phyloP scores from a whole-genome alignment of 2,329 filamentous ascomycete species.

The Hypoxylon sp. region DNA sequence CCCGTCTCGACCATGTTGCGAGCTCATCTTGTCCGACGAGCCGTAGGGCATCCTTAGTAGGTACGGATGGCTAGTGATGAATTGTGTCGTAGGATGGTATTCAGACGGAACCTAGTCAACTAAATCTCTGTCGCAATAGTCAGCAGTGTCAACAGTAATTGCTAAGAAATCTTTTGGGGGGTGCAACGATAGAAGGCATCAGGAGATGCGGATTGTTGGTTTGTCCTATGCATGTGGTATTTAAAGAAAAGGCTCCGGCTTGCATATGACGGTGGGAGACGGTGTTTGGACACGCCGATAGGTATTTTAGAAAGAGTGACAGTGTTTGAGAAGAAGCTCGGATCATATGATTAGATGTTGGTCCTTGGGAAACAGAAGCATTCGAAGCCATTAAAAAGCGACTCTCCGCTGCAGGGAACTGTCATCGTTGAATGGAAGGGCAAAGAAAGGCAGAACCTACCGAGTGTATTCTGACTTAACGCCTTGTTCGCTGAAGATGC shows the following conservation, averaged over 20 bases:
- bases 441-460: not conserved
- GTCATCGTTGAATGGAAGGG: not conserved
- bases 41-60: conserved; percentile 26
- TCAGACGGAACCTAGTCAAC: not conserved
- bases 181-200: not conserved
- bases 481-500: not conserved
- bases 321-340: not conserved
- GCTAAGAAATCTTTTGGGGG: not conserved
- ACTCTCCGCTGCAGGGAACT: not conserved
- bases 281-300: not conserved
- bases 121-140: not conserved
- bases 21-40: conserved; percentile 47
- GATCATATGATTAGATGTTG: not conserved
- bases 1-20: conserved; percentile 58
- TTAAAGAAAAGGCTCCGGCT: not conserved
- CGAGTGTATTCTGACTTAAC: not conserved
- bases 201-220: not conserved
- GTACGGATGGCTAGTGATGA: not conserved
- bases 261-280: not conserved
- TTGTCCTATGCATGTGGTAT: not conserved
- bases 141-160: not conserved
- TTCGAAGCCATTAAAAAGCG: not conserved
- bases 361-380: not conserved
- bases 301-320: not conserved
- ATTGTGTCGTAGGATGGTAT: too few relatives aligned